Evolutionary conservation across 2,329 filamentous ascomycete species (phyloP).

Genomic region (Pseudogymnoascus pannorum): DNA sequence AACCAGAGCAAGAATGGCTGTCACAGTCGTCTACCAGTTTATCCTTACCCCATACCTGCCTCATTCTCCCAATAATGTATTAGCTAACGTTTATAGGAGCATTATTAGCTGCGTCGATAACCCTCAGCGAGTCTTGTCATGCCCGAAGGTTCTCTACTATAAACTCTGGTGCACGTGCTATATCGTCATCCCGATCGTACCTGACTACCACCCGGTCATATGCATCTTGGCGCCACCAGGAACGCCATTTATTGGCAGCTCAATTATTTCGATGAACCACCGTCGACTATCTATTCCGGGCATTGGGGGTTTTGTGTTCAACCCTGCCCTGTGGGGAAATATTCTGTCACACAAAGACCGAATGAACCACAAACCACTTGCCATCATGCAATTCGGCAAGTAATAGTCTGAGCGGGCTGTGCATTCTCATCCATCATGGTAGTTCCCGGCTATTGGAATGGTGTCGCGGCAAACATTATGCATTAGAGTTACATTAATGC

Average conservation of each 20-base stretch:
- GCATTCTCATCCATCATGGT: not conserved
- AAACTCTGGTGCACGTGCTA: not conserved
- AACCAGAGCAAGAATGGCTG: not conserved
- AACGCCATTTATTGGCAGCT: not conserved
- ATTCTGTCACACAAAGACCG: not conserved
- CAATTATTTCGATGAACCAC: not conserved
- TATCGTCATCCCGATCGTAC: constrained; percentile 2
- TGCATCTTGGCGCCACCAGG: constrained; percentile 2
- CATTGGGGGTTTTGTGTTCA: not conserved
- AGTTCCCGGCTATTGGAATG: not conserved
- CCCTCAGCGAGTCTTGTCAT: not conserved
- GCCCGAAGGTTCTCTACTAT: not conserved
- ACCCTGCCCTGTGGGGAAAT: not conserved
- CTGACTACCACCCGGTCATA: not conserved
- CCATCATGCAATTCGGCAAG: not conserved
- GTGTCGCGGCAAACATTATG: not conserved
- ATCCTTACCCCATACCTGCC: not conserved
- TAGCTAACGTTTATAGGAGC: not conserved
- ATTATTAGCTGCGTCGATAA: not conserved
- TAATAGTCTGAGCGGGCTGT: not conserved
- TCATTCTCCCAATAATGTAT: not conserved
- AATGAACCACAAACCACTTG: not conserved
- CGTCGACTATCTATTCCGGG: not conserved
- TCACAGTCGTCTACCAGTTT: not conserved
- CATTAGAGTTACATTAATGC: not conserved